Evolutionary conservation across 179 eudicot species (phyloP).

Genomic region (Beta macrorhiza): DNA sequence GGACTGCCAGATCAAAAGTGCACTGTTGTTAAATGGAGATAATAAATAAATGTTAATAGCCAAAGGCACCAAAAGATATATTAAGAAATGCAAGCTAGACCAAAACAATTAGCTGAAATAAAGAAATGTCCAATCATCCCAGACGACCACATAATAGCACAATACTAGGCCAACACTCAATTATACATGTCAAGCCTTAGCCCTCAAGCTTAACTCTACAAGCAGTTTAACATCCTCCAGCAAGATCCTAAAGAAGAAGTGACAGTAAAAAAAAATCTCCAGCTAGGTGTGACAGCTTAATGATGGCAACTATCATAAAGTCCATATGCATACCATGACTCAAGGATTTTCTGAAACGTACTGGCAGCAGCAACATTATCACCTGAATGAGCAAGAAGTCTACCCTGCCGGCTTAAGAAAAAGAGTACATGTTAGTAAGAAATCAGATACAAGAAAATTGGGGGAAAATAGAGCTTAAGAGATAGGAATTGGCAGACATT

Average conservation of each 20-base stretch:
- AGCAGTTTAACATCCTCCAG: neutral
- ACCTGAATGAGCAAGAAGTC: constrained; percentile 92
- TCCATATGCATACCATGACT: constrained; percentile 58
- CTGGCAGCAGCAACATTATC: constrained; percentile 77
- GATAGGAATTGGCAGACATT: neutral
- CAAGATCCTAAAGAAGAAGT: neutral
- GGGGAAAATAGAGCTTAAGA: neutral
- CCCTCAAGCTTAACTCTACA: too few species aligned
- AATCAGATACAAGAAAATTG: constrained; percentile 10
- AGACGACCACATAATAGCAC: too few species aligned
- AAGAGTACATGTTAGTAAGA: constrained; percentile 16
- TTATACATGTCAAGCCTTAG: too few species aligned
- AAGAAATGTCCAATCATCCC: too few species aligned
- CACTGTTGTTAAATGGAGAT: constrained; percentile 1
- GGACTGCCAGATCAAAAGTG: constrained; percentile 58
- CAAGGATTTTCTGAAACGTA: constrained; percentile 67
- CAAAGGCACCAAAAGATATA: too few species aligned
- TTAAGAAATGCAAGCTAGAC: too few species aligned
- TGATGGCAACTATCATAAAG: neutral
- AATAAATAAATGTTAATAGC: neutral
- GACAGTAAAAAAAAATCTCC: neutral
- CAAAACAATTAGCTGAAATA: too few species aligned
- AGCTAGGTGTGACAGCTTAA: constrained; percentile 2
- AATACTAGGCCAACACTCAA: too few species aligned
- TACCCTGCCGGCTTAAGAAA: constrained; percentile 83